These are phyloP conservation scores for Orbilia javanica DNA, from an alignment of 2,329 filamentous ascomycete species.

Conservation along the genomic window DNA sequence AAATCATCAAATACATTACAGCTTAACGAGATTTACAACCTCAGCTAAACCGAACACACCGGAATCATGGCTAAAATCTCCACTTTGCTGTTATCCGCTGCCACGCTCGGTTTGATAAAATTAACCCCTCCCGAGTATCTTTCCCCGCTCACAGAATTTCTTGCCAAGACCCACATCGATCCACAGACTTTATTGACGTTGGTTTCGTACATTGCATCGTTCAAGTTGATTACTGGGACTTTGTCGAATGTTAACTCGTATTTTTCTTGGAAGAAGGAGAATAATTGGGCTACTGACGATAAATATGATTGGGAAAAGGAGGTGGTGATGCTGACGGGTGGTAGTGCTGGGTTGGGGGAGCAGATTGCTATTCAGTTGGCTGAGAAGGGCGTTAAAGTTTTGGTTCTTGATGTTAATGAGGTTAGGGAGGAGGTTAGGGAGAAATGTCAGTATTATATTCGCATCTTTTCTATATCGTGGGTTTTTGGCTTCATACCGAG, in stretches of 20 bases:
- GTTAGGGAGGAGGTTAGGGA: slow-evolving; percentile 1
- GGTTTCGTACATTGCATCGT: slow-evolving; percentile 18
- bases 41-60: neutral
- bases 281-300: slow-evolving; percentile 52
- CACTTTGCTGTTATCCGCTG: slow-evolving; percentile 35
- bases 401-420: slow-evolving; percentile 46
- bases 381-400: slow-evolving; percentile 34
- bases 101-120: slow-evolving; percentile 26
- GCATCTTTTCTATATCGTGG: neutral
- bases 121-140: slow-evolving; percentile 31
- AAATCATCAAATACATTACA: too few relatives aligned
- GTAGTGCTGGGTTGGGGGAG: slow-evolving; percentile 48
- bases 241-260: slow-evolving; percentile 39
- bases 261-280: slow-evolving; percentile 37
- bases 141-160: slow-evolving; percentile 28
- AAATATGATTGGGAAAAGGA: slow-evolving; percentile 54
- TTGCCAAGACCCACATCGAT: slow-evolving; percentile 21
- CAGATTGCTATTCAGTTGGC: slow-evolving; percentile 34
- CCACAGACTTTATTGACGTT: slow-evolving; percentile 1
- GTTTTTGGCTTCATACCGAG: neutral
- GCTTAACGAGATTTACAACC: neutral
- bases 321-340: slow-evolving; percentile 48
- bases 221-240: slow-evolving; percentile 11
- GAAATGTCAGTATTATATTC: slow-evolving; percentile 24
- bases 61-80: slow-evolving; percentile 40